Base-by-base conservation (phyloP, 2,329 filamentous ascomycete species). In the Helotiales sp. region DNA sequence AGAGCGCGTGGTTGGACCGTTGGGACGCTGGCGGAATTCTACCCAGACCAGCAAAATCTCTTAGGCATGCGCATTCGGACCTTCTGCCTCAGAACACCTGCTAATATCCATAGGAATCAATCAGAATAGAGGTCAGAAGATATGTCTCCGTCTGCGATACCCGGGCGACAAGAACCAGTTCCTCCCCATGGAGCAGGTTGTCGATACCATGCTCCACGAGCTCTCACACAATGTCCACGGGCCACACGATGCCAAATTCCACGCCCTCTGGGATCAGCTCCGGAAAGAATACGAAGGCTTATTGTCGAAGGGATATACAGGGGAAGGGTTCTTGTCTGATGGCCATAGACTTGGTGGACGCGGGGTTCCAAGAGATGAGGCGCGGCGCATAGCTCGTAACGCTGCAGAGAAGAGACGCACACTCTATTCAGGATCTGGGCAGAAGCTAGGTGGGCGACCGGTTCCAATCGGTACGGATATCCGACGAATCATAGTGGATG, bases 121-220 rank as follows among this genome's bases (percentile, higher is more conserved):
- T 74, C 84, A 91, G 73, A 92, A 95, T 75, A 80, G 80, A 20
- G 93, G 93, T 5, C 84, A 90, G 75, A 91, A 90, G 76, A 97
- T 98, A 71, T 91, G 92, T 70, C 83, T 98, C 24, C 89, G 95
- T 50, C 82, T 98, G 66, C 89, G 95, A 64, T 90, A 96, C 78
- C 83, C 91, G 6, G 84, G 86, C 73, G 92, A 97, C 77, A 84
- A 86, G 10, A 87, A 83, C 45, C 89, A 93, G 73, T 98, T 98
- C 75, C 79, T 97, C 22, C 89, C 91, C 0, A 81, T 94, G 65
- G 93, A 97, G 75, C 83, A 91, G 71, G 85, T 97, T 7, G 84
- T 93, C 50, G 93, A 97, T 78, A 98, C 95, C 0, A 91, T 98
- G 89, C 87, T 98, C 22, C 95, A 98, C 77, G 95, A 98, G 82